A percentile compares a stretch with the other conserved stretches of the same genome.
Conservation (phyloP, 2,329 filamentous ascomycete genomes). For the Ceratocystis alfenasii region DNA sequence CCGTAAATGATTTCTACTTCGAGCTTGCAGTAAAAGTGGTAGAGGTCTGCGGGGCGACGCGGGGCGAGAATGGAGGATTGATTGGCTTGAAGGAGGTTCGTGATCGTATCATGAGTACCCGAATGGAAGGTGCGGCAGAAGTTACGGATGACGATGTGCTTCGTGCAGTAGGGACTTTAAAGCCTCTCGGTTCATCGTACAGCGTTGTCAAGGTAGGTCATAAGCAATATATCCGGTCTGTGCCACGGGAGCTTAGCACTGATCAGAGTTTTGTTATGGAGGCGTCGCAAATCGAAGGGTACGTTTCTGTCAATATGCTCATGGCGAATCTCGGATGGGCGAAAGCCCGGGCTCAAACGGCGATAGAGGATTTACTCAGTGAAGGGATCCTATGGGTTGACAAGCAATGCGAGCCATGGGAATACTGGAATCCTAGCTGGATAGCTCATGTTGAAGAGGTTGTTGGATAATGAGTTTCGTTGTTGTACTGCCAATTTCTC, state of each 20-base stretch:
- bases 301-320: slow-evolving; percentile 81
- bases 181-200: slow-evolving; percentile 80
- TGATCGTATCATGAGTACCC: slow-evolving; percentile 59
- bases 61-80: slow-evolving; percentile 83
- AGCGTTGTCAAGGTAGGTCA: slow-evolving; percentile 72
- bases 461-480: background rate
- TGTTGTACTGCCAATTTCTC: background rate
- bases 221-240: slow-evolving; percentile 76
- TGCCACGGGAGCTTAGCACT: slow-evolving; percentile 88
- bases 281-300: slow-evolving; percentile 78
- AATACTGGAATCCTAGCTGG: slow-evolving; percentile 84
- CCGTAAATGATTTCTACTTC: slow-evolving; percentile 97
- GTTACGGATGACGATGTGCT: slow-evolving; percentile 89
- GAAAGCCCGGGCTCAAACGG: slow-evolving; percentile 69
- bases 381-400: slow-evolving; percentile 94
- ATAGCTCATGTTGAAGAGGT: slow-evolving; percentile 38
- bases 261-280: slow-evolving; percentile 90
- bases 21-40: slow-evolving; percentile 92
- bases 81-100: slow-evolving; percentile 73
- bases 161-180: slow-evolving; percentile 73
- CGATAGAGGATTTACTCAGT: slow-evolving; percentile 76
- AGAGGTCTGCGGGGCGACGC: slow-evolving; percentile 75
- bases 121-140: slow-evolving; percentile 63
- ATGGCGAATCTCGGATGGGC: slow-evolving; percentile 80
- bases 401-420: slow-evolving; percentile 62